phyloP scores from a whole-genome alignment of 306 rosid genomes.

The Sicyos edulis region DNA sequence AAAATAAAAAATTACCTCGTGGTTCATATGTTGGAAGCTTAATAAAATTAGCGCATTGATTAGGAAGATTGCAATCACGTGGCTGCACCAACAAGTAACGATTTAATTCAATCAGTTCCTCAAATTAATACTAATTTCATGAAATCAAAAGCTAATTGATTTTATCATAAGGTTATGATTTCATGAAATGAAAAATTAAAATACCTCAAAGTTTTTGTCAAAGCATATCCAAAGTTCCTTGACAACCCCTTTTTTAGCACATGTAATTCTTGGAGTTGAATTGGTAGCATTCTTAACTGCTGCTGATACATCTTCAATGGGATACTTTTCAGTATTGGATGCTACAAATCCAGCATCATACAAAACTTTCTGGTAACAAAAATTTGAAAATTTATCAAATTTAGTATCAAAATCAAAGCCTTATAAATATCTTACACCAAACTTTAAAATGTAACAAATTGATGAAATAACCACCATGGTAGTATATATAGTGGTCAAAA shows the following conservation, averaged over 20 bases:
- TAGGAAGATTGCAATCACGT: not conserved
- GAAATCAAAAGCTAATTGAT: not conserved
- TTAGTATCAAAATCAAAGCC: not conserved
- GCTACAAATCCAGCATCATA: constrained; percentile 14
- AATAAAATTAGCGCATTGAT: not conserved
- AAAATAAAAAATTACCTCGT: not conserved
- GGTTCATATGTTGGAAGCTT: constrained; percentile 7
- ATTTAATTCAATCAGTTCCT: not conserved
- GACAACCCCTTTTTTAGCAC: constrained; percentile 2
- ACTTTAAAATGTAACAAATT: not conserved
- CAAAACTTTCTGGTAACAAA: constrained; percentile 1
- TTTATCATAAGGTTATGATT: not conserved
- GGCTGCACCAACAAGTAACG: not conserved
- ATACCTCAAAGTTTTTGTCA: constrained; percentile 7
- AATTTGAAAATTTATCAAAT: too few species aligned
- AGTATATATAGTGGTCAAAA: too few species aligned
- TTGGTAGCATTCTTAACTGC: not conserved
- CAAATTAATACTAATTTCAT: too few species aligned
- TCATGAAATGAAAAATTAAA: not conserved
- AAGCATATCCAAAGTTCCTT: constrained; percentile 15
- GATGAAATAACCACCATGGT: not conserved
- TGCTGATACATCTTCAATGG: not conserved
- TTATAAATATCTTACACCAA: not conserved
- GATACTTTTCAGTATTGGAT: constrained; percentile 3
- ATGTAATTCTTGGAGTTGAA: constrained; percentile 9